Percentiles rank a stretch among this genome's conserved stretches.
phyloP scores from a whole-genome alignment of 805 yeast species.

The Hemisphaericaspora nanyangensis region DNA sequence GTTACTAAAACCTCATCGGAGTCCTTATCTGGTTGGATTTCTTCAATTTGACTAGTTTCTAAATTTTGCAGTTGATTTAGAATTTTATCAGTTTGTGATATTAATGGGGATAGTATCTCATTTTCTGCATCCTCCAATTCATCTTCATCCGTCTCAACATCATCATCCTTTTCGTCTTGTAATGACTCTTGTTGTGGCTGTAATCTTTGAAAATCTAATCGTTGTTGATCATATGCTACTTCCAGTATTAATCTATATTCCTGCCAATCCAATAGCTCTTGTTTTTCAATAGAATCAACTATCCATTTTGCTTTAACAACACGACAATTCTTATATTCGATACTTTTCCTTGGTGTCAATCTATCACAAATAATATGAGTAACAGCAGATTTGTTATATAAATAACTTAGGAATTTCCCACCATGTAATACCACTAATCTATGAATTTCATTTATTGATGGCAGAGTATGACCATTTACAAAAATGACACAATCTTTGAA shows the following conservation, averaged over 20 bases:
- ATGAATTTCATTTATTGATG: conserved; percentile 72
- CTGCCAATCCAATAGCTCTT: conserved; percentile 63
- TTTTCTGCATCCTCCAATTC: conserved; percentile 8
- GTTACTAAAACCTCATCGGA: conserved; percentile 3
- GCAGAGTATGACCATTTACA: conserved; percentile 87
- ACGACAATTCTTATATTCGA: conserved; percentile 61
- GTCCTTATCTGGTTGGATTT: not conserved
- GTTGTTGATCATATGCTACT: conserved; percentile 52
- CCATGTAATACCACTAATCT: conserved; percentile 72
- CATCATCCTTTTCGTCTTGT: conserved; percentile 1
- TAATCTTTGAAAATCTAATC: conserved; percentile 20
- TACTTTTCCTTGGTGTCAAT: conserved; percentile 70
- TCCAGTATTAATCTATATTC: conserved; percentile 51
- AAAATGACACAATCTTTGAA: conserved; percentile 64
- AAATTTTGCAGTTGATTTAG: conserved; percentile 6
- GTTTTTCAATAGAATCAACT: conserved; percentile 51
- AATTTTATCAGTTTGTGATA: conserved; percentile 9
- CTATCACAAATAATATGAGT: conserved; percentile 83
- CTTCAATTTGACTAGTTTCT: conserved; percentile 6
- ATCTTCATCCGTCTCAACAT: not conserved
- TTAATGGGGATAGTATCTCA: conserved; percentile 8
- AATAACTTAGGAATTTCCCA: conserved; percentile 67
- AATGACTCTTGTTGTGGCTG: not conserved
- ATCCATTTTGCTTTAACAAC: conserved; percentile 88
- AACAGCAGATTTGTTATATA: conserved; percentile 66